These are phyloP conservation scores for Aureobasidium sp. DNA, from an alignment of 2,329 filamentous ascomycete genomes.

Conservation along the genomic window DNA sequence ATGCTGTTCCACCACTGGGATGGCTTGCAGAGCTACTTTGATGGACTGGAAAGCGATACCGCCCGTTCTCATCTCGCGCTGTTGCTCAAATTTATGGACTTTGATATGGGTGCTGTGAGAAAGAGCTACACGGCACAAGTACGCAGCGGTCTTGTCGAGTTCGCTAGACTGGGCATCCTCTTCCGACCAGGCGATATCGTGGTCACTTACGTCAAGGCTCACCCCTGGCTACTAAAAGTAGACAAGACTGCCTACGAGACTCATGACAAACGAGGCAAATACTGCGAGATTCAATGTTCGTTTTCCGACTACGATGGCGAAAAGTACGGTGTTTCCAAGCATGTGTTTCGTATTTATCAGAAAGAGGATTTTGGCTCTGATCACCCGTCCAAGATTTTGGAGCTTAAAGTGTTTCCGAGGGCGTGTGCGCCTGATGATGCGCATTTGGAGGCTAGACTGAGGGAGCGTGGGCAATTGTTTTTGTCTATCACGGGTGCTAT, in stretches of 20 bases:
- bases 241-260: not conserved
- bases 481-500: not conserved
- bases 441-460: not conserved
- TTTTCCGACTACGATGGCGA: conserved; percentile 1
- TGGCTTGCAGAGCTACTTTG: not conserved
- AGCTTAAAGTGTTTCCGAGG: not conserved
- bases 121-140: not conserved
- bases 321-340: not conserved
- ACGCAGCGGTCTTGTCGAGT: not conserved
- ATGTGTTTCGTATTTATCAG: not conserved
- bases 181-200: not conserved
- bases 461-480: not conserved
- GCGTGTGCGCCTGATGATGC: not conserved
- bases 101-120: not conserved
- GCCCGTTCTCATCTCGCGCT: not conserved
- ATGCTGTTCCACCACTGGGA: conserved; percentile 4
- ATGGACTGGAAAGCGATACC: not conserved
- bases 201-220: not conserved
- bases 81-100: not conserved
- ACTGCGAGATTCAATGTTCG: not conserved
- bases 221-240: not conserved
- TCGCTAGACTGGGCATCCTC: not conserved
- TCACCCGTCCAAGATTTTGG: not conserved
- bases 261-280: not conserved
- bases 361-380: not conserved